phyloP scores from a whole-genome alignment of 2,329 filamentous ascomycete species.

The Colletotrichum viniferum region DNA sequence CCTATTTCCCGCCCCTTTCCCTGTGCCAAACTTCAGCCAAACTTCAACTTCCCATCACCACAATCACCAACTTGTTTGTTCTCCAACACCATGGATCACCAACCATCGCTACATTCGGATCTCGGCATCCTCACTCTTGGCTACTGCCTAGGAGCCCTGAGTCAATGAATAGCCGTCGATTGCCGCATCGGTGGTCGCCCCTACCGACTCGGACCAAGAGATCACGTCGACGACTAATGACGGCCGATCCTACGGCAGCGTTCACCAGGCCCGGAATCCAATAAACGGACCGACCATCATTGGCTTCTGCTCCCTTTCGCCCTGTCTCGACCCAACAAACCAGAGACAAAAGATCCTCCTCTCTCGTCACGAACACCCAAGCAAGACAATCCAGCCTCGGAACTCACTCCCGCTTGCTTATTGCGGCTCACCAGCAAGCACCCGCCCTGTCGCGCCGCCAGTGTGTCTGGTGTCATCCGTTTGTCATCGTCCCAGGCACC shows the following conservation, averaged over 20 bases:
- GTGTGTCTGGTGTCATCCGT: background rate
- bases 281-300: background rate
- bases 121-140: background rate
- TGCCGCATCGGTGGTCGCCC: background rate
- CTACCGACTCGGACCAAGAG: background rate
- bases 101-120: background rate
- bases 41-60: background rate
- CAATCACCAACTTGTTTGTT: background rate
- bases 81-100: no score
- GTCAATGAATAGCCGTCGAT: background rate
- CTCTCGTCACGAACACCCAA: background rate
- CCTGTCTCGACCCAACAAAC: background rate
- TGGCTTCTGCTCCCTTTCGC: background rate
- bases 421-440: constrained; percentile 5
- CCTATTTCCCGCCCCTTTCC: background rate
- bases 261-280: background rate
- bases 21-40: background rate
- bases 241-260: background rate
- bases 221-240: background rate
- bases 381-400: background rate
- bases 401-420: background rate
- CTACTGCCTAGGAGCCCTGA: background rate
- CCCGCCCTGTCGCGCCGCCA: background rate
- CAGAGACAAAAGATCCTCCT: background rate
- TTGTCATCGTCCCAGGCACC: background rate